Evolutionary conservation across 2,329 filamentous ascomycete species (phyloP).

Genomic region (Chaetomium globosum): DNA sequence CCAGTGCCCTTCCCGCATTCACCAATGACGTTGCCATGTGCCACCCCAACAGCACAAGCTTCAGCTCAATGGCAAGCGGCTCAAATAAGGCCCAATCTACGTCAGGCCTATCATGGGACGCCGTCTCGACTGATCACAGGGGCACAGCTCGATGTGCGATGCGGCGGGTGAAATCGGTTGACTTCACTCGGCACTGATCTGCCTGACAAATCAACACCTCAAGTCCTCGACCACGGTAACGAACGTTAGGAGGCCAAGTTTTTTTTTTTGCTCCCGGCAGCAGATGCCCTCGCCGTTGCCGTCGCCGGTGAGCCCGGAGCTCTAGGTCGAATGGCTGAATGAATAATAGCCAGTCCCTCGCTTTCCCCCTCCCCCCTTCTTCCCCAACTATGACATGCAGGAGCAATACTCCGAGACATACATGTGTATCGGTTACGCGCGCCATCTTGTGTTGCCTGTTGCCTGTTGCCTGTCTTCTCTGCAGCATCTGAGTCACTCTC

Average conservation of each 20-base stretch:
- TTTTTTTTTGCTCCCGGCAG: background rate
- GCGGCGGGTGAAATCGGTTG: background rate
- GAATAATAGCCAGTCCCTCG: background rate
- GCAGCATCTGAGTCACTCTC: conserved; percentile 1
- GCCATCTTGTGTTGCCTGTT: background rate
- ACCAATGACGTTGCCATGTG: conserved; percentile 22
- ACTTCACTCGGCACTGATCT: conserved; percentile 9
- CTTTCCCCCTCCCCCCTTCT: background rate
- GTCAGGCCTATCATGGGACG: conserved; percentile 11
- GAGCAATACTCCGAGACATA: background rate
- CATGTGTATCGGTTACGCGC: background rate
- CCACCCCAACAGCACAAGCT: background rate
- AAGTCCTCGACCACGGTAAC: background rate
- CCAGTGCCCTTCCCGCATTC: conserved; percentile 13
- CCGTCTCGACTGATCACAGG: background rate
- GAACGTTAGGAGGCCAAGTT: background rate
- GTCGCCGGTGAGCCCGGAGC: background rate
- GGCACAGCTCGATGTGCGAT: conserved; percentile 9
- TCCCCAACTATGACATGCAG: background rate
- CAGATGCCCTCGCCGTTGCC: background rate
- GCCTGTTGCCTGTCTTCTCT: background rate
- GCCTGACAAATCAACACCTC: background rate
- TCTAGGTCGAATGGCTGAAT: background rate
- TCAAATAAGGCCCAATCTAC: conserved; percentile 18
- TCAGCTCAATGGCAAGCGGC: conserved; percentile 5